These are phyloP conservation scores for Calvatia gigantea DNA, from an alignment of 768 basidiomycete genomes.

Conservation along the genomic window DNA sequence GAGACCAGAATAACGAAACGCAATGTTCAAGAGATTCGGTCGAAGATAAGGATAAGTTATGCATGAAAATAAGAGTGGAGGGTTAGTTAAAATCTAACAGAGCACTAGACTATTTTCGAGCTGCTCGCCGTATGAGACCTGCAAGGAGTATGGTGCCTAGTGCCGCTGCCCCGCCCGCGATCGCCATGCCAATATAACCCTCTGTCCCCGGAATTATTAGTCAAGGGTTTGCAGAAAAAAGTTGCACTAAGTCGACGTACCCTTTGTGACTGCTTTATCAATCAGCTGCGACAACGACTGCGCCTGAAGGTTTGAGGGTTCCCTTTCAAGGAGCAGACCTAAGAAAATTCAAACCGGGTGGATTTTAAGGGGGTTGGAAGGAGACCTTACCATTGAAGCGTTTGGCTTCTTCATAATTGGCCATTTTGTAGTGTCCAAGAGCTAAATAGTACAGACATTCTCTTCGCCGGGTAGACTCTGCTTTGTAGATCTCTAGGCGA, in stretches of 20 bases:
- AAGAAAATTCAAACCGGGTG: conserved; percentile 5
- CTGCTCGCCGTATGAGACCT: conserved; percentile 81
- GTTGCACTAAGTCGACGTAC: conserved; percentile 34
- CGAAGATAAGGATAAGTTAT: neutral
- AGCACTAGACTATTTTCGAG: conserved; percentile 39
- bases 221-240: neutral
- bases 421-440: conserved; percentile 95
- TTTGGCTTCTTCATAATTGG: conserved; percentile 88
- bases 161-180: conserved; percentile 88
- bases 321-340: conserved; percentile 88
- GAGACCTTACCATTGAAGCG: conserved; percentile 81
- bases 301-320: conserved; percentile 91
- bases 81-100: neutral
- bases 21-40: neutral
- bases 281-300: conserved; percentile 84
- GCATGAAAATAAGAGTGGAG: neutral
- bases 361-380: neutral
- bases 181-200: conserved; percentile 98
- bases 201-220: conserved; percentile 44
- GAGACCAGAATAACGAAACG: neutral
- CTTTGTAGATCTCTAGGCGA: conserved; percentile 80
- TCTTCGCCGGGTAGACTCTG: conserved; percentile 80
- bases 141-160: conserved; percentile 73
- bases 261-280: conserved; percentile 79
- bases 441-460: conserved; percentile 98